Evolutionary conservation across 495 filamentous ascomycete genomes (phyloP).

Genomic region (Penicillium goetzii): DNA sequence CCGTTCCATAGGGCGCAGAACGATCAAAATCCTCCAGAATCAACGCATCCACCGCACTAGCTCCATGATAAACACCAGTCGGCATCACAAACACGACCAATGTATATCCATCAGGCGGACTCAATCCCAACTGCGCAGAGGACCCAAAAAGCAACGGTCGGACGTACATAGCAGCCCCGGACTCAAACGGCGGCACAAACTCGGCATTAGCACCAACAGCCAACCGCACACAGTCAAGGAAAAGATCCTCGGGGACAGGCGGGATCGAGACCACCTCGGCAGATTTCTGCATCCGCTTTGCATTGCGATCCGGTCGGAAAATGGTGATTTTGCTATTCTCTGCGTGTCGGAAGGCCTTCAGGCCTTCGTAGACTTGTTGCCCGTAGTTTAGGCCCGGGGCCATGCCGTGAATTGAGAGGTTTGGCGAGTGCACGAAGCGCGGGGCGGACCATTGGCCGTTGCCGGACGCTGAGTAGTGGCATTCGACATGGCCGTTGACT

Average conservation of each 20-base stretch:
- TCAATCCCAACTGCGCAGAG: conserved; percentile 77
- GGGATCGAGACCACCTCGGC: conserved; percentile 81
- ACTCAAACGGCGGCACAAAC: conserved; percentile 82
- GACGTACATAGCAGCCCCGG: conserved; percentile 86
- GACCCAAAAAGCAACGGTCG: conserved; percentile 85
- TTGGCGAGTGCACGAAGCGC: conserved; percentile 74
- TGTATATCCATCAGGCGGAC: conserved; percentile 84
- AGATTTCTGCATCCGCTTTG: conserved; percentile 75
- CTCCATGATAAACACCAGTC: conserved; percentile 87
- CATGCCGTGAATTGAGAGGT: conserved; percentile 85
- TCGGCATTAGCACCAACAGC: conserved; percentile 86
- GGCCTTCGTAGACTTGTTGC: conserved; percentile 90
- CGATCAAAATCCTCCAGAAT: conserved; percentile 71
- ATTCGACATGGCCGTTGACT: conserved; percentile 44
- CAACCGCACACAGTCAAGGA: conserved; percentile 71
- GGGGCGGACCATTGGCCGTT: conserved; percentile 68
- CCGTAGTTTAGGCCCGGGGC: conserved; percentile 90
- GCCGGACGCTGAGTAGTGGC: conserved; percentile 42
- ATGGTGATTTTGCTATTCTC: conserved; percentile 64
- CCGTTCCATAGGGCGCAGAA: conserved; percentile 57
- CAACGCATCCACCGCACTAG: conserved; percentile 75
- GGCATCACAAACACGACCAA: conserved; percentile 85
- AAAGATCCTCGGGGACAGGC: conserved; percentile 69
- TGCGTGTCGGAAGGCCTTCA: conserved; percentile 83
- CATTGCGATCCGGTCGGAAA: conserved; percentile 83